A percentile compares a stretch with the other conserved stretches of the same genome.
These are phyloP conservation scores for Metschnikowia chrysomelidarum DNA, from an alignment of 805 yeast species.

Conservation along the genomic window DNA sequence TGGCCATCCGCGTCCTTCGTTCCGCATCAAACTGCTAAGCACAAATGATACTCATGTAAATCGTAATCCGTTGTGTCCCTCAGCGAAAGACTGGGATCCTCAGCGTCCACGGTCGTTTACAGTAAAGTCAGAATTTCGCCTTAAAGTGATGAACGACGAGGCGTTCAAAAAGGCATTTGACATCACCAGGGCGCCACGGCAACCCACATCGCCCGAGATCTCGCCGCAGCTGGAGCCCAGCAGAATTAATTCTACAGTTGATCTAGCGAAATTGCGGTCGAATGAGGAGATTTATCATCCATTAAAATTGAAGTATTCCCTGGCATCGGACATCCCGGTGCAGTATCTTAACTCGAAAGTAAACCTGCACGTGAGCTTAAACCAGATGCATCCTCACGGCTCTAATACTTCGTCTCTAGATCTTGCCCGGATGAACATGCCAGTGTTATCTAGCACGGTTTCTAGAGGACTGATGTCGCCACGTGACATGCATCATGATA, in stretches of 20 bases:
- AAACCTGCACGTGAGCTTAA: constrained; percentile 38
- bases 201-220: constrained; percentile 41
- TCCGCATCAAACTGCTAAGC: constrained; percentile 26
- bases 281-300: constrained; percentile 40
- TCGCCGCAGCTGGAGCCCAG: constrained; percentile 44
- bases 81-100: constrained; percentile 42
- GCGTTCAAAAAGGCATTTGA: constrained; percentile 34
- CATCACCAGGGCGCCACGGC: constrained; percentile 30
- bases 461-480: constrained; percentile 18
- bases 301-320: constrained; percentile 37
- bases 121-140: constrained; percentile 33
- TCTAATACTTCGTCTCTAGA: constrained; percentile 27
- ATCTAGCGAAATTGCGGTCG: constrained; percentile 32
- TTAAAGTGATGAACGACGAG: constrained; percentile 38
- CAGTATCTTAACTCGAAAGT: constrained; percentile 38
- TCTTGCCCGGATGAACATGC: constrained; percentile 11
- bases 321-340: constrained; percentile 38
- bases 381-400: constrained; percentile 19
- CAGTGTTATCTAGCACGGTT: constrained; percentile 4
- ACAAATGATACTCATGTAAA: constrained; percentile 6
- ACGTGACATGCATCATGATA: constrained; percentile 15
- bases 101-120: constrained; percentile 25
- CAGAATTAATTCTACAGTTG: constrained; percentile 39
- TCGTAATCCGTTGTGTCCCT: constrained; percentile 33
- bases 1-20: constrained; percentile 35